Evolutionary conservation across 192 early-diverging fungal species (phyloP).

Genomic region (Phlyctochytrium bullatum): DNA sequence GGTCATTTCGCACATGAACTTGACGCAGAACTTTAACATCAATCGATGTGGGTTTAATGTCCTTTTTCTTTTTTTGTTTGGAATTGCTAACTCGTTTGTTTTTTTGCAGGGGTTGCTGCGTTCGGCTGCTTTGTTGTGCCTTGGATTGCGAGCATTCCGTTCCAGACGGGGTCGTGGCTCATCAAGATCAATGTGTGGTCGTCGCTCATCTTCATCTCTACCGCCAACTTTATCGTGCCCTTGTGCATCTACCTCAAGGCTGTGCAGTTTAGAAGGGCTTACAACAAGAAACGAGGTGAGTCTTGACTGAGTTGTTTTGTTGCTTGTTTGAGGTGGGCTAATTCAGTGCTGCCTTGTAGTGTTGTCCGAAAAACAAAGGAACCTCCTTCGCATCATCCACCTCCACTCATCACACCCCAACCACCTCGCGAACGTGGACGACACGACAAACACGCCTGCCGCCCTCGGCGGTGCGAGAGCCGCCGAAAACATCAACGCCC

Average conservation of each 20-base stretch:
- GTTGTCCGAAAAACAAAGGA: constrained; percentile 36
- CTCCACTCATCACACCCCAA: neutral
- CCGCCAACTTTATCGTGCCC: constrained; percentile 56
- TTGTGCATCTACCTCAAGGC: constrained; percentile 53
- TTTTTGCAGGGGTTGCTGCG: no score
- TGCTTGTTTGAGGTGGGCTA: neutral
- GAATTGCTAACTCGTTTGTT: no score
- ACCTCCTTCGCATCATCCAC: constrained; percentile 45
- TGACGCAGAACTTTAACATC: constrained; percentile 46
- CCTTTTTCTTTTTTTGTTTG: constrained; percentile 4
- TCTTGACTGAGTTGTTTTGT: neutral
- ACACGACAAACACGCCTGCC: no score
- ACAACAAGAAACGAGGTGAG: constrained; percentile 41
- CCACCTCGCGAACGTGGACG: neutral
- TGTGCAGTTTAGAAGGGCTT: constrained; percentile 40
- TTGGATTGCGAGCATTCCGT: constrained; percentile 44
- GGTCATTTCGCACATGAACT: constrained; percentile 42
- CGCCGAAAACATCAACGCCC: no score
- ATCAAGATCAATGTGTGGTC: constrained; percentile 47
- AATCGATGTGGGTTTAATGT: constrained; percentile 6
- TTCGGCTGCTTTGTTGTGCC: constrained; percentile 44
- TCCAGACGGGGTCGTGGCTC: constrained; percentile 33
- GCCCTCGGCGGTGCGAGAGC: no score
- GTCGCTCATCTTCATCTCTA: constrained; percentile 50
- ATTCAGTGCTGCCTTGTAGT: constrained; percentile 15